Conservation (phyloP, 345 rosid species). For the Gossypium turneri region DNA sequence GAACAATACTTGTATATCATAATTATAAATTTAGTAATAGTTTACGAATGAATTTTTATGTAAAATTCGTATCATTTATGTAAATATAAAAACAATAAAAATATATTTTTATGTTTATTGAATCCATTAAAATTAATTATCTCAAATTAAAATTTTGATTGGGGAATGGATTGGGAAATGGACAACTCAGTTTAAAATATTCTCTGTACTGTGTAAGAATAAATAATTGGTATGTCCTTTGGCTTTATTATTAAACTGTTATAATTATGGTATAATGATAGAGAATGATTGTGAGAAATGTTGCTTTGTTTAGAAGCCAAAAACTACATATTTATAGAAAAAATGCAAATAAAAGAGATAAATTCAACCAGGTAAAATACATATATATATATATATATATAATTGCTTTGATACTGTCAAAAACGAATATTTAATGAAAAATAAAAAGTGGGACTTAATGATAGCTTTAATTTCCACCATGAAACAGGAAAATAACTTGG, state of each 20-base stretch:
- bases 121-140: no score
- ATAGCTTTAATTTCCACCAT: background rate
- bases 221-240: slow-evolving; percentile 2
- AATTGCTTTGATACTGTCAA: no score
- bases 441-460: no score
- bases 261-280: slow-evolving; percentile 7
- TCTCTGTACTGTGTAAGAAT: background rate
- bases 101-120: no score
- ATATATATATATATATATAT: background rate
- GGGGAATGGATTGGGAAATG: background rate
- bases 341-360: background rate
- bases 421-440: background rate
- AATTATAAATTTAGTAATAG: no score
- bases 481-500: background rate
- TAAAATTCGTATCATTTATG: no score
- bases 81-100: no score
- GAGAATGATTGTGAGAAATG: slow-evolving; percentile 11
- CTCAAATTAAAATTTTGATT: no score
- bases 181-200: slow-evolving; percentile 7
- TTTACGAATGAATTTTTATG: no score
- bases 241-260: background rate
- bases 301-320: slow-evolving; percentile 15
- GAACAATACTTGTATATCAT: no score
- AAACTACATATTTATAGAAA: background rate
- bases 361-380: background rate